Base-by-base conservation (phyloP, 768 basidiomycete species). In the Gautieria morchelliformis region DNA sequence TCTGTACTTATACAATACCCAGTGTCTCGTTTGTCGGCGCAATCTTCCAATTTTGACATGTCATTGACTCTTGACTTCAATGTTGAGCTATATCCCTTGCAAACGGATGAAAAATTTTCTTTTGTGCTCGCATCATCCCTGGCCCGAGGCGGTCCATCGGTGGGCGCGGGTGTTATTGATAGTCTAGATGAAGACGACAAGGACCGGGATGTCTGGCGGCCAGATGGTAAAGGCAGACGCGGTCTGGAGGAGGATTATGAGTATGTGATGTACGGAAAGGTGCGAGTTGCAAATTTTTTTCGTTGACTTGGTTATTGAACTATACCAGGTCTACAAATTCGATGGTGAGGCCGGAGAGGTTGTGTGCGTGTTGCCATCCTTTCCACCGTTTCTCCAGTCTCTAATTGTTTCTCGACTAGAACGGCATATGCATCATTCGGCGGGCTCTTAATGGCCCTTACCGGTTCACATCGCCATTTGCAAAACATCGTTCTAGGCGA, bases 181-280 rank as follows among this genome's bases (percentile, higher is more conserved):
- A 77, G 74, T 42, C 63, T 66, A 10, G 70, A 71, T 2, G 80
- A 79, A 10, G 82, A 83, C 42, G 87, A 89, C 64, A 83, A 89
- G 68, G 87, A 89, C 62, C 73, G 84, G 56, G 78, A 88, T 66
- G 80, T 86, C 17, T 93, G 90, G 90, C 73, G 90, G 65, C 90
- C 90, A 52, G 89, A 90, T 66, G 85, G 85, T 39, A 93, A 85
- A 71, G 90, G 81, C 14, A 79, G 77, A 62, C 78, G 80, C 67
- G 94, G 85, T 11, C 69, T 99, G 27, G 95, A 97, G 61, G 88
- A 93, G 58, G 93, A 98, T 62, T 99, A 93, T 66, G 94, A 97
- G 66, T 99, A 98, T 75, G 95, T 99, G 62, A 97, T 97, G 93
- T 93, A 91, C 69, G 95, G 95, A 33, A 98, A 94, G 84, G 93